Conservation (phyloP, 345 rosid genomes). For the Mercurialis annua region DNA sequence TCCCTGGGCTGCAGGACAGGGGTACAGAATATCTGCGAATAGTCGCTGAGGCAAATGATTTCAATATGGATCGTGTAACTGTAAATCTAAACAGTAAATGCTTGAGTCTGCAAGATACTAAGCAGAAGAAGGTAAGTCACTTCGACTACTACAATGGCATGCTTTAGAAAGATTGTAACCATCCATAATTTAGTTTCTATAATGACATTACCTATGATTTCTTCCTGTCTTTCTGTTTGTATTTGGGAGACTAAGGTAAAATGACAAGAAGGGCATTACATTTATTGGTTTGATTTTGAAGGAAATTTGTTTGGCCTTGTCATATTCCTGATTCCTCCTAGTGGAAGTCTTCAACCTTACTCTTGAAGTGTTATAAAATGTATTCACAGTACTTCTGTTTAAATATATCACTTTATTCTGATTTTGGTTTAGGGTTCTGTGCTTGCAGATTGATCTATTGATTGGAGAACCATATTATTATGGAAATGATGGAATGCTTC, state of each 20-base stretch:
- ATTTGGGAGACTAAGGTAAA: background rate
- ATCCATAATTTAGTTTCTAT: background rate
- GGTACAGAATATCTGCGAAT: conserved; percentile 58
- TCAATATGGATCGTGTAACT: conserved; percentile 50
- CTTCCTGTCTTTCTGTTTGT: too few relatives aligned
- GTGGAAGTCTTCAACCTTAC: background rate
- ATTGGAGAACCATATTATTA: conserved; percentile 82
- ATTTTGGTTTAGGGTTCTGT: background rate
- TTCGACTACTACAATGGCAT: background rate
- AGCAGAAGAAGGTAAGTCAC: conserved; percentile 47
- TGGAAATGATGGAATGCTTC: conserved; percentile 77
- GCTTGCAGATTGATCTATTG: conserved; percentile 67
- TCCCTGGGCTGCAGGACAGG: conserved; percentile 65
- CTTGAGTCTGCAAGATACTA: conserved; percentile 46
- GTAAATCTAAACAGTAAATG: conserved; percentile 43
- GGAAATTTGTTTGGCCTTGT: background rate
- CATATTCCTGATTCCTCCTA: too few relatives aligned
- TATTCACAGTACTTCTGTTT: background rate
- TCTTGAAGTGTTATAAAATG: background rate
- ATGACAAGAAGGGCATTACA: background rate
- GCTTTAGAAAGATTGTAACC: background rate
- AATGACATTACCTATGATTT: too few relatives aligned
- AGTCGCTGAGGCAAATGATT: conserved; percentile 59
- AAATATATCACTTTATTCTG: too few relatives aligned
- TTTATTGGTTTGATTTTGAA: background rate